Base-by-base conservation (phyloP, 768 basidiomycete genomes). In the Hortiboletus campestris region DNA sequence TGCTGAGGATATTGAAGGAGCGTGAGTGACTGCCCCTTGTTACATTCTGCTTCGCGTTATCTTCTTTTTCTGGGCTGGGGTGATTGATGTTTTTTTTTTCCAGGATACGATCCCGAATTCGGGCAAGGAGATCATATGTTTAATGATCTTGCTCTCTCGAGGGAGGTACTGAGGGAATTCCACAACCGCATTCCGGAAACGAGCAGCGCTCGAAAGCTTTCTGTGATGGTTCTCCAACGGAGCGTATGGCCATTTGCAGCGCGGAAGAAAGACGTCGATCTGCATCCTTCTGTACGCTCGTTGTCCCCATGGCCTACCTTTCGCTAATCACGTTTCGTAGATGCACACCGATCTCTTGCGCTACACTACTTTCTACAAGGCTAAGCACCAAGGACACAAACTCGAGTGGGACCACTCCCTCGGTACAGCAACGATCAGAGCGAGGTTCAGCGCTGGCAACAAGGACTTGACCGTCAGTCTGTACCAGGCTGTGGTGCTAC, bases 101-200 rank as follows among this genome's bases (percentile, higher is more conserved):
- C 64, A 96, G 96, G 88, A 49, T 96, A 95, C 64, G 97, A 98
- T 67, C 89, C 94, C 12, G 94, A 96, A 57, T 98, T 98, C 65
- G 90, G 88, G 9, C 89, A 89, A 75, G 93, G 94, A 47, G 91
- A 94, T 63, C 85, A 92, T 39, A 96, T 98, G 96, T 96, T 98
- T 76, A 94, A 86, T 57, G 94, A 96, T 65, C 75, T 96, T 4
- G 82, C 83, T 0, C 74, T 92, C 17, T 95, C 92, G 1, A 72
- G 83, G 49, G 92, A 95, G 53, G 67, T 83, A 20, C 82, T 92
- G 79, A 67, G 70, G 0, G 87, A 88, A 57, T 91, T 84, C 71
- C 80, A 85, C 54, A 64, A 73, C 28, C 78, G 80, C 61, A 62
- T 80, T 35, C 46, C 68, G 11, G 61, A 71, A 50, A 68, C 72